Evolutionary conservation across 805 yeast genomes (phyloP), one percentile per base, ranked within the genome.

Genomic region (Metschnikowia chrysomelidarum): DNA sequence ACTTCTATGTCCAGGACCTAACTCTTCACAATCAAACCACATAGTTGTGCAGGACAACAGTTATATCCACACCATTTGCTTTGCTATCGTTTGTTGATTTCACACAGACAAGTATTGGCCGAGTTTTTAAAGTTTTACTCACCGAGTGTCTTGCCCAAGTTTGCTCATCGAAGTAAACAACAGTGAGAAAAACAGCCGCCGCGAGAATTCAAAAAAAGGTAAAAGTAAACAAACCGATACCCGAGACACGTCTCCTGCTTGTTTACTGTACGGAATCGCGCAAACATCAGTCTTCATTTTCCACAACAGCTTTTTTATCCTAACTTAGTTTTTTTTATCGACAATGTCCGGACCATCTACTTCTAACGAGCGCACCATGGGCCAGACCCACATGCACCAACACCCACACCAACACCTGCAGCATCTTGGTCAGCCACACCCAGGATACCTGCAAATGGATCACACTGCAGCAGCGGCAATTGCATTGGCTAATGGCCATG

Each of bases 1-100:
- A 36, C 51, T 45, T 46, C 41, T 47, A 40, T 47, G 50, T 47
- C 50, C 51, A 47, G 51, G 51, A 47, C 46, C 27, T 46, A 39
- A 30, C 44, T 24, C 27, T 38, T 30, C 16, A 21, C 35, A 25
- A 30, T 15, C 32, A 31, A 26, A 12, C 32, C 30, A 26, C 40
- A 28, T 30, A 46, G 50, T 44, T 46, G 50, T 46, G 50, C 50
- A 46, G 50, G 50, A 46, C 38, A 41, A 16, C 34, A 34, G 34
- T 44, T 46, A 46, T 46, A 46, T 46, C 50, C 48, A 46, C 50
- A 46, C 48, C 50, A 40, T 21, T 17, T 36, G 37, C 40, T 43
- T 41, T 33, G 33, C 32, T 33, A 24, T 34, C 24, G 27, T 23
- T 30, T 23, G 16, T 22, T 24, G 32, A 19, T 18, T 20, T 22